These are phyloP conservation scores for Bauhinia variegata DNA, from an alignment of 306 rosid genomes.

Conservation along the genomic window DNA sequence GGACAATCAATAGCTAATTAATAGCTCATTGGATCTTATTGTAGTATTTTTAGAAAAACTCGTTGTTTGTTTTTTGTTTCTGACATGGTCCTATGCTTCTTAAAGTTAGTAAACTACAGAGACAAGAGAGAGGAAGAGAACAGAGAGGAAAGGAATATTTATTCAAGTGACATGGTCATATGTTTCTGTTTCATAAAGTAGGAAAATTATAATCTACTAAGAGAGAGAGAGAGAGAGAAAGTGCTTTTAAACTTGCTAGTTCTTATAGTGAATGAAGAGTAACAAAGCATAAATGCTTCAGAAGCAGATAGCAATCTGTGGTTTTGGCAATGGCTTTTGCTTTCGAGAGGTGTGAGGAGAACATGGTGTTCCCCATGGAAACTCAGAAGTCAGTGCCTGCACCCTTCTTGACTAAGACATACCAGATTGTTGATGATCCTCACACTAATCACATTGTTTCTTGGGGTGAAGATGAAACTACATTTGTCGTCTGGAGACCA, in stretches of 20 bases:
- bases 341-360: conserved; percentile 51
- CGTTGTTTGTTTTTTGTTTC: conserved; percentile 47
- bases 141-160: conserved; percentile 22
- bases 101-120: conserved; percentile 53
- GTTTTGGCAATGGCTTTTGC: conserved; percentile 48
- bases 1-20: conserved; percentile 49
- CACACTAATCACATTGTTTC: conserved; percentile 75
- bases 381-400: conserved; percentile 65
- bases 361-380: conserved; percentile 49
- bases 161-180: conserved; percentile 46
- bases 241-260: conserved; percentile 32
- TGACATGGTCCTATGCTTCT: conserved; percentile 69
- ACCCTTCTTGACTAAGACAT: conserved; percentile 76
- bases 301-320: conserved; percentile 25
- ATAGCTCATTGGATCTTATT: conserved; percentile 55
- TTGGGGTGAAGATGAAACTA: conserved; percentile 68
- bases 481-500: conserved; percentile 79
- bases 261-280: conserved; percentile 28
- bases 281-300: neutral
- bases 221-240: conserved; percentile 29
- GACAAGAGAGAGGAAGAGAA: neutral
- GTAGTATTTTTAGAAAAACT: conserved; percentile 44
- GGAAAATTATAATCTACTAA: conserved; percentile 28
- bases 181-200: conserved; percentile 49
- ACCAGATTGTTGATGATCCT: conserved; percentile 78